A percentile compares a stretch with the other conserved stretches of the same genome.
Evolutionary conservation across 73 alveolate genomes (phyloP).

Genomic region (Paramecium bursaria): DNA sequence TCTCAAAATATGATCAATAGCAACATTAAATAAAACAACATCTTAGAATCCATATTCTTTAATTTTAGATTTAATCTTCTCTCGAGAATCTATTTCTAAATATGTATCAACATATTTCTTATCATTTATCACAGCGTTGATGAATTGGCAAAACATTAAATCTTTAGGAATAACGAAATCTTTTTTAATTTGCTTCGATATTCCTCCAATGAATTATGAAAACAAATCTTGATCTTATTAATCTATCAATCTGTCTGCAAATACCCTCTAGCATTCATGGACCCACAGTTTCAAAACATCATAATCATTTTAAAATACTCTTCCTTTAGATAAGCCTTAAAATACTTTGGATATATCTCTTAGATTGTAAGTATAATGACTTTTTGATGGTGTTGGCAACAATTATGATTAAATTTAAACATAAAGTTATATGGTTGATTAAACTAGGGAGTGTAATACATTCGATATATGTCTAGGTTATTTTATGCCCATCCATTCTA

Average conservation of each 20-base stretch:
- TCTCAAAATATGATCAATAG: conserved; percentile 80
- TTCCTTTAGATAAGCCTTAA: conserved; percentile 86
- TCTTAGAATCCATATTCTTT: conserved; percentile 68
- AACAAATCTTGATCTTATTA: conserved; percentile 65
- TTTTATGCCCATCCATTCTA: conserved; percentile 35
- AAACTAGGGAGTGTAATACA: conserved; percentile 3
- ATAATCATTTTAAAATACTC: conserved; percentile 66
- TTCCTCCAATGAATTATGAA: background rate
- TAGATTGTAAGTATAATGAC: conserved; percentile 85
- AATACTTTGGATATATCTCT: conserved; percentile 95
- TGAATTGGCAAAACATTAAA: too few species aligned
- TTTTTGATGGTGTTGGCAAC: conserved; percentile 95
- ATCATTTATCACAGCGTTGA: too few species aligned
- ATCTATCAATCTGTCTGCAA: conserved; percentile 84
- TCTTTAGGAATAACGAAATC: conserved; percentile 74
- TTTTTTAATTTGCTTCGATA: conserved; percentile 37
- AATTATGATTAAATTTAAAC: conserved; percentile 72
- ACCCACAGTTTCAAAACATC: conserved; percentile 90
- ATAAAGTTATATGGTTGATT: conserved; percentile 47
- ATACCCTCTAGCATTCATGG: conserved; percentile 96
- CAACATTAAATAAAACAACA: conserved; percentile 81
- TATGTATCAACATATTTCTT: conserved; percentile 68
- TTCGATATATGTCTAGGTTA: conserved; percentile 17
- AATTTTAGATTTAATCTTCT: conserved; percentile 34
- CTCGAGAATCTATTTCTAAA: conserved; percentile 23